These are phyloP conservation scores for Ceratocystis colombiana DNA, from an alignment of 2,329 filamentous ascomycete genomes.

Conservation along the genomic window DNA sequence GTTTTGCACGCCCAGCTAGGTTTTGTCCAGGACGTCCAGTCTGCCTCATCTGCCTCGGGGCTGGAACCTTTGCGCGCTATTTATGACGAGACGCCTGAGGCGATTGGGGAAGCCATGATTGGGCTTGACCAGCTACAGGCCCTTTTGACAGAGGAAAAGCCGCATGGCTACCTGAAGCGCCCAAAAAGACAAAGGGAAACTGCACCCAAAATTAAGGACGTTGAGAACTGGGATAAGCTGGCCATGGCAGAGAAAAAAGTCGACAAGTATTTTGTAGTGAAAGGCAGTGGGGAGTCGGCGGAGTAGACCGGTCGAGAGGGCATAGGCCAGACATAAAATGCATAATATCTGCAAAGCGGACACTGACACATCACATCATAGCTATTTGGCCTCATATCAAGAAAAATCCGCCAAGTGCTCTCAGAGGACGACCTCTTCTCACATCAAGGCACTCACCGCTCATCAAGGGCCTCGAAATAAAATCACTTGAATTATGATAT, in stretches of 20 bases:
- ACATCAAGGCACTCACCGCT: background rate
- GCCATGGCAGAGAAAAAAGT: slow-evolving; percentile 53
- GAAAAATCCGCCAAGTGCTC: too few relatives aligned
- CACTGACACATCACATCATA: too few relatives aligned
- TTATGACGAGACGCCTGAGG: slow-evolving; percentile 64
- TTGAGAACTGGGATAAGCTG: slow-evolving; percentile 61
- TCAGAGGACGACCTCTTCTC: too few relatives aligned
- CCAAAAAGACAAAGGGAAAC: slow-evolving; percentile 28
- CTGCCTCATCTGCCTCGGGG: slow-evolving; percentile 48
- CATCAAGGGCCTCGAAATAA: background rate
- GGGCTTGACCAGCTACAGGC: slow-evolving; percentile 47
- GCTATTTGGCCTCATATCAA: too few relatives aligned
- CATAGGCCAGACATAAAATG: background rate
- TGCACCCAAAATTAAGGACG: slow-evolving; percentile 24
- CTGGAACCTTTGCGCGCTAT: slow-evolving; percentile 68
- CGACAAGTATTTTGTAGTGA: slow-evolving; percentile 69
- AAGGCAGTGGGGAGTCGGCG: slow-evolving; percentile 42
- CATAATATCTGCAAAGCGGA: too few relatives aligned
- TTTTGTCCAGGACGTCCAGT: slow-evolving; percentile 81
- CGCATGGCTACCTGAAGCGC: slow-evolving; percentile 46
- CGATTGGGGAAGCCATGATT: slow-evolving; percentile 50
- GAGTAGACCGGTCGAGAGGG: slow-evolving; percentile 24
- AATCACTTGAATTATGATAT: background rate
- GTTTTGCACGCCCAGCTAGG: slow-evolving; percentile 74
- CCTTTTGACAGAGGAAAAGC: slow-evolving; percentile 50